Evolutionary conservation across 345 rosid species (phyloP).

Genomic region (Dipteronia dyeriana): DNA sequence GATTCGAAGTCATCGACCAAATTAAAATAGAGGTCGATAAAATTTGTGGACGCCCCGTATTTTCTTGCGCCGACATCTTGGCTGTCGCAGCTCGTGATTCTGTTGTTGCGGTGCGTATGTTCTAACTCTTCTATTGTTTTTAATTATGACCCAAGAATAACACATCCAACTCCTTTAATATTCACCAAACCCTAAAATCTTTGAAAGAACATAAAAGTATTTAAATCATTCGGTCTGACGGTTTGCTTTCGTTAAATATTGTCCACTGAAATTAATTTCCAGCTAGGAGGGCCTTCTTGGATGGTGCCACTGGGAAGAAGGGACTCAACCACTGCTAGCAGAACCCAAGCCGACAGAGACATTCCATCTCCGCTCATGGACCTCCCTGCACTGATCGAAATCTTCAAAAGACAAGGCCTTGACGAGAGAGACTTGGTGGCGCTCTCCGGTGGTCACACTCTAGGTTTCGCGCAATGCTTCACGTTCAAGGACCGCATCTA

Average conservation of each 20-base stretch:
- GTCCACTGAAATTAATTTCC: conserved; percentile 1
- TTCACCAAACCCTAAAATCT: too few species aligned
- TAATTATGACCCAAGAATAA: too few species aligned
- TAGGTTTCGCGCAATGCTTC: conserved; percentile 43
- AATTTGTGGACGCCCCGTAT: conserved; percentile 46
- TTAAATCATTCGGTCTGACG: too few species aligned
- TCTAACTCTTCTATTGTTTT: neutral
- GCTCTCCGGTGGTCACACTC: conserved; percentile 55
- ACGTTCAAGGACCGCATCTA: conserved; percentile 36
- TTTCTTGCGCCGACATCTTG: conserved; percentile 69
- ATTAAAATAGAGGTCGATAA: conserved; percentile 57
- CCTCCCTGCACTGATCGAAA: conserved; percentile 35
- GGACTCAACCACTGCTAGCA: conserved; percentile 44
- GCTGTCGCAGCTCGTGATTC: conserved; percentile 65
- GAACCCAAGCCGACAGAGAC: conserved; percentile 24
- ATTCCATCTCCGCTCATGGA: conserved; percentile 40
- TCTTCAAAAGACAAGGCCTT: conserved; percentile 47
- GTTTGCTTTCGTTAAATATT: too few species aligned
- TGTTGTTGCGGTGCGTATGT: conserved; percentile 43
- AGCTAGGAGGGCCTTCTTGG: conserved; percentile 55
- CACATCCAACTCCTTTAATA: too few species aligned
- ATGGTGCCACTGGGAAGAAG: conserved; percentile 41
- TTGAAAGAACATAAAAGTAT: too few species aligned
- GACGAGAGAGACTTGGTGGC: conserved; percentile 46
- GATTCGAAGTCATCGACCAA: conserved; percentile 60